A percentile compares a stretch with the other conserved stretches of the same genome.
Evolutionary conservation across 257 asterid species (phyloP).

Genomic region (Forsythia suspensa): DNA sequence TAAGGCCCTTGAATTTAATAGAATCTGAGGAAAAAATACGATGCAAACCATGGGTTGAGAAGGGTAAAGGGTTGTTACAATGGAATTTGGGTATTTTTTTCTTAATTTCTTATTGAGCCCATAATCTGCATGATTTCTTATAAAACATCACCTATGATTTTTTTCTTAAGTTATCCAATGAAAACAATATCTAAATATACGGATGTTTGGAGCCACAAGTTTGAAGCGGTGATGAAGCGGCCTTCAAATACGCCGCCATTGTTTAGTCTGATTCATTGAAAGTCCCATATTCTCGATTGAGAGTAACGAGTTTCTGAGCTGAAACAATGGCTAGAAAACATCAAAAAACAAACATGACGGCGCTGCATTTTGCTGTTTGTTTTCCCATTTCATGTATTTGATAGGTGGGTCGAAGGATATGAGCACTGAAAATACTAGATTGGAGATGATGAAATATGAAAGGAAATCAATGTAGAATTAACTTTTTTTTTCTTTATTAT

Average conservation of each 20-base stretch:
- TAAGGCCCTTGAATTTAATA: slow-evolving; percentile 26
- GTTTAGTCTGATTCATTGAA: slow-evolving; percentile 27
- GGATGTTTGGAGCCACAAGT: too few relatives aligned
- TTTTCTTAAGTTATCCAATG: slow-evolving; percentile 14
- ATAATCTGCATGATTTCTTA: background rate
- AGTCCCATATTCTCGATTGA: slow-evolving; percentile 9
- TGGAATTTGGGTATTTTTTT: background rate
- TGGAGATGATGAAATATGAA: background rate
- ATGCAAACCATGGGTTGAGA: slow-evolving; percentile 41
- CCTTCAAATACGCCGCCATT: too few relatives aligned
- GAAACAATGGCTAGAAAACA: slow-evolving; percentile 22
- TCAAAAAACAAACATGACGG: slow-evolving; percentile 22
- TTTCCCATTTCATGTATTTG: slow-evolving; percentile 38
- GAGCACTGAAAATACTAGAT: background rate
- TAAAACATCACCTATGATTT: slow-evolving; percentile 23
- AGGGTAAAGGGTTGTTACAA: background rate
- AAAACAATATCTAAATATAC: too few relatives aligned
- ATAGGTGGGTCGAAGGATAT: background rate
- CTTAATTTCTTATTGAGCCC: background rate
- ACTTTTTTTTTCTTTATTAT: too few relatives aligned
- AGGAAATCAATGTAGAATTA: too few relatives aligned
- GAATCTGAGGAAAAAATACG: slow-evolving; percentile 34
- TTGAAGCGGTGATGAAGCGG: too few relatives aligned
- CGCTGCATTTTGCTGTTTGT: slow-evolving; percentile 17
- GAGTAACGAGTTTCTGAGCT: slow-evolving; percentile 30